Evolutionary conservation across 495 filamentous ascomycete species (phyloP).

Genomic region (Penicillium steckii): DNA sequence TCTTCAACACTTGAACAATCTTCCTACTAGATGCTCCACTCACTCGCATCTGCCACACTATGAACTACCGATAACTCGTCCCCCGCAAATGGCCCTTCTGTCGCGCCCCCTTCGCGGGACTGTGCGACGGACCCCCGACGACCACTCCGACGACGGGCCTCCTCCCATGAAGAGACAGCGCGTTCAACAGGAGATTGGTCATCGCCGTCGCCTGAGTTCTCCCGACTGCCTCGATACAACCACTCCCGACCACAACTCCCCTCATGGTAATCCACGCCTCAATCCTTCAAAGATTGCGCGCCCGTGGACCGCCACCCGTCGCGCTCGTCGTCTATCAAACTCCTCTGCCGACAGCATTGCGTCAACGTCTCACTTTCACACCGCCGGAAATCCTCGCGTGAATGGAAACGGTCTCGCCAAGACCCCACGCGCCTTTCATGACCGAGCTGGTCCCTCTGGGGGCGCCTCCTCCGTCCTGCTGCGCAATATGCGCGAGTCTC

Average conservation of each 20-base stretch:
- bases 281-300: constrained; percentile 24
- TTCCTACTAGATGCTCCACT: too few relatives aligned
- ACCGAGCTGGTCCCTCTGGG: constrained; percentile 11
- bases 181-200: constrained; percentile 17
- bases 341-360: constrained; percentile 21
- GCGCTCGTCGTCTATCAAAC: constrained; percentile 18
- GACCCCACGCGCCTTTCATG: constrained; percentile 11
- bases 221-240: constrained; percentile 42
- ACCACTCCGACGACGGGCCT: constrained; percentile 17
- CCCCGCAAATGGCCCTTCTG: constrained; percentile 42
- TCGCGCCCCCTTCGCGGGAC: constrained; percentile 39
- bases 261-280: constrained; percentile 18
- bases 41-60: too few relatives aligned
- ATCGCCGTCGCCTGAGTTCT: constrained; percentile 37
- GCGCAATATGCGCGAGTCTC: constrained; percentile 25
- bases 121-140: constrained; percentile 30
- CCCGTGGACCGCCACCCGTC: constrained; percentile 17
- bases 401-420: constrained; percentile 20
- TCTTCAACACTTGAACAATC: too few relatives aligned
- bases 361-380: constrained; percentile 14
- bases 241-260: constrained; percentile 9
- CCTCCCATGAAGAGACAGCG: constrained; percentile 34
- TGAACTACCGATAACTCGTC: too few relatives aligned
- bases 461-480: constrained; percentile 6
- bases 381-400: constrained; percentile 18